These are phyloP conservation scores for Ophiosphaerella korrae DNA, from an alignment of 2,329 filamentous ascomycete species.

Conservation along the genomic window DNA sequence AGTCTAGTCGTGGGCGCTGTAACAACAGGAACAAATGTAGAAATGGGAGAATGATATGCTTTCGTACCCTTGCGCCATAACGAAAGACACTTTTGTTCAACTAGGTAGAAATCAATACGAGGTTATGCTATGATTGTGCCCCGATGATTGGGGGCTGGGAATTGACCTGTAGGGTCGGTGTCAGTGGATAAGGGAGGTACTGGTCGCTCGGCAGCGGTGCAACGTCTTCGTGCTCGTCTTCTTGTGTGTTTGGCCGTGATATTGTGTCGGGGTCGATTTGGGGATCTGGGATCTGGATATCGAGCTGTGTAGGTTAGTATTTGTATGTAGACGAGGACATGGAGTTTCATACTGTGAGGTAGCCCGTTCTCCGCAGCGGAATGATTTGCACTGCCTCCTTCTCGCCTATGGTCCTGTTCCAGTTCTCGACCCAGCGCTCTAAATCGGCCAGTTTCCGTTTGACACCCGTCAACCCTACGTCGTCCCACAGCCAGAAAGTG, in stretches of 20 bases:
- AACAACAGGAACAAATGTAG: too few relatives aligned
- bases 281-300: slow-evolving; percentile 81
- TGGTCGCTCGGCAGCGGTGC: slow-evolving; percentile 21
- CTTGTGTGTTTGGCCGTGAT: slow-evolving; percentile 34
- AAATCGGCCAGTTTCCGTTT: slow-evolving; percentile 73
- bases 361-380: slow-evolving; percentile 79
- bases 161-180: slow-evolving; percentile 40
- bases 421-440: slow-evolving; percentile 82
- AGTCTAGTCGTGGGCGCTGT: too few relatives aligned
- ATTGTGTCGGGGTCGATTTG: slow-evolving; percentile 59
- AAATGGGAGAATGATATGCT: too few relatives aligned
- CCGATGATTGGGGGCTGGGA: slow-evolving; percentile 31
- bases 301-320: slow-evolving; percentile 60
- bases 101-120: too few relatives aligned
- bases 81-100: too few relatives aligned
- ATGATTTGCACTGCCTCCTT: slow-evolving; percentile 74
- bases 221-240: slow-evolving; percentile 22
- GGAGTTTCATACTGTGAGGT: slow-evolving; percentile 71
- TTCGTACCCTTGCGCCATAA: too few relatives aligned
- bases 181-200: slow-evolving; percentile 27
- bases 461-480: slow-evolving; percentile 75
- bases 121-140: slow-evolving; percentile 17
- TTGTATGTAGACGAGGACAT: neutral
- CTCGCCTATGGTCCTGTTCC: slow-evolving; percentile 73
- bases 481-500: slow-evolving; percentile 95